Evolutionary conservation across 441 rosid species (phyloP).

Genomic region (Erodium chrysanthum): DNA sequence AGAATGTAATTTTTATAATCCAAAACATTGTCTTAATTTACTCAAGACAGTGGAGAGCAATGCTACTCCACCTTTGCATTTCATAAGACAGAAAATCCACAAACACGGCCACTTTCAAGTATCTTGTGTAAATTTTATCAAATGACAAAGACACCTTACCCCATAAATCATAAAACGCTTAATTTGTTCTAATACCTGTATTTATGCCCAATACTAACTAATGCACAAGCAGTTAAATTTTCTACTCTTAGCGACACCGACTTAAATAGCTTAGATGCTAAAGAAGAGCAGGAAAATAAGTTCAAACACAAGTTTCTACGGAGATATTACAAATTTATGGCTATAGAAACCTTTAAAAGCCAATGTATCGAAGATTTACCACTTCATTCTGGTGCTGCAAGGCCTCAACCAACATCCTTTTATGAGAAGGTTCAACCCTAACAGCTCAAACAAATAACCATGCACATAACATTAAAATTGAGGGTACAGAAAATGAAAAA

Average conservation of each 20-base stretch:
- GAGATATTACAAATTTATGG: neutral
- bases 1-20: neutral
- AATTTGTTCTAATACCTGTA: neutral
- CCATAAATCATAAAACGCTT: neutral
- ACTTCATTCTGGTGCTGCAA: constrained; percentile 95
- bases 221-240: neutral
- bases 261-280: constrained; percentile 1
- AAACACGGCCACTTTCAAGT: neutral
- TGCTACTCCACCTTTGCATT: neutral
- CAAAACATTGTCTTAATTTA: neutral
- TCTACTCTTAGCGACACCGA: neutral
- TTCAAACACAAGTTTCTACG: neutral
- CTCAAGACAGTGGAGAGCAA: neutral
- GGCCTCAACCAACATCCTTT: constrained; percentile 97
- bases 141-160: neutral
- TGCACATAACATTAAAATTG: constrained; percentile 15
- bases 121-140: neutral
- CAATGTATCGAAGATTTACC: constrained; percentile 37
- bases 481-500: constrained; percentile 4
- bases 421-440: constrained; percentile 98
- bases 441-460: constrained; percentile 17
- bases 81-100: neutral
- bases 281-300: neutral
- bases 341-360: neutral
- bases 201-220: neutral